These are phyloP conservation scores for Penicillium hesseltinei DNA, from an alignment of 2,329 filamentous ascomycete species.

Conservation along the genomic window DNA sequence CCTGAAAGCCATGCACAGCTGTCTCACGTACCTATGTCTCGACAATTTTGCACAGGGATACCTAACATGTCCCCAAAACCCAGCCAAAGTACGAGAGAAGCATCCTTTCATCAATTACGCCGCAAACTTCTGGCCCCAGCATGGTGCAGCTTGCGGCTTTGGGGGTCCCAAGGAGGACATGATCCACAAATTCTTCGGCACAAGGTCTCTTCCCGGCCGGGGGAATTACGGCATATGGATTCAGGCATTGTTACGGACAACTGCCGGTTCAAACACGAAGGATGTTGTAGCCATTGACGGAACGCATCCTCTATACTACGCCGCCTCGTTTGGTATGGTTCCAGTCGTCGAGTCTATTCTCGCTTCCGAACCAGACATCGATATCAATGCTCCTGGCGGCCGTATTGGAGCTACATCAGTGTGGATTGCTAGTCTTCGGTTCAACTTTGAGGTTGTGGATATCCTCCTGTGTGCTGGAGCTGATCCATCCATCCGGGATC, in stretches of 20 bases:
- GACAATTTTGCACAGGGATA: conserved; percentile 21
- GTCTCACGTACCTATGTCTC: conserved; percentile 18
- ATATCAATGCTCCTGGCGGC: conserved; percentile 21
- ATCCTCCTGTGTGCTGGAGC: conserved; percentile 21
- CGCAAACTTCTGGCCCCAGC: conserved; percentile 16
- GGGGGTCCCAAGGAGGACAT: neutral
- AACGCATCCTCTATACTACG: conserved; percentile 23
- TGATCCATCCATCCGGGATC: conserved; percentile 19
- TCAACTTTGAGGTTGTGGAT: conserved; percentile 15
- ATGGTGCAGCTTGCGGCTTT: conserved; percentile 9
- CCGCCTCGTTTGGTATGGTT: conserved; percentile 20
- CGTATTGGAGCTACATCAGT: conserved; percentile 18
- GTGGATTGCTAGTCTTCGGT: conserved; percentile 16
- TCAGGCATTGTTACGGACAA: conserved; percentile 9
- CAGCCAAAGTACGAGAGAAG: neutral
- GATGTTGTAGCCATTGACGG: conserved; percentile 6
- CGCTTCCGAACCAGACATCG: conserved; percentile 13
- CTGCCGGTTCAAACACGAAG: neutral
- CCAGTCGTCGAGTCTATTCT: conserved; percentile 18
- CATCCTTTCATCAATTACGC: conserved; percentile 18
- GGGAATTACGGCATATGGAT: conserved; percentile 23
- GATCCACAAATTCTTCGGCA: conserved; percentile 17
- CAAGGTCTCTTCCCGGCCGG: conserved; percentile 9
- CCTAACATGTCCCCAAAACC: neutral
- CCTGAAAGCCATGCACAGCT: conserved; percentile 15